Evolutionary conservation across 208 protist species (phyloP), one percentile per base, ranked within the genome.

Genomic region (Leishmania lainsoni): DNA sequence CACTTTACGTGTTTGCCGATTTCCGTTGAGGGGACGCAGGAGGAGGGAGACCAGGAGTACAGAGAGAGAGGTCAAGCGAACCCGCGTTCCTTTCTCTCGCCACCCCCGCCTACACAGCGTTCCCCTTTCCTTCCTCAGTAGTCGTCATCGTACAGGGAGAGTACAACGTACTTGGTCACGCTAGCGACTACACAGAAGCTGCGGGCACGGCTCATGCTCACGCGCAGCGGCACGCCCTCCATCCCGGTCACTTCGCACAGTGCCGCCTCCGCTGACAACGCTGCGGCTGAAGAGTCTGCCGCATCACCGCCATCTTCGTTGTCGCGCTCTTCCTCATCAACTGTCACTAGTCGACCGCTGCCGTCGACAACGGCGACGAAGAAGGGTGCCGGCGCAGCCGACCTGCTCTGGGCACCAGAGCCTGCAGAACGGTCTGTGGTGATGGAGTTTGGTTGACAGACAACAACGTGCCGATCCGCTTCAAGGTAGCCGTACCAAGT

Each of bases 181-280:
- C 85, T 85, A 29, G 87, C 91, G 12, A 97, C 72, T 5, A 97
- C 93, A 76, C 81, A 84, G 80, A 97, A 97, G 69, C 90, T 89
- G 35, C 92, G 85, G 12, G 83, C 84, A 10, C 85, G 77, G 77
- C 93, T 95, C 42, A 94, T 86, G 42, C 89, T 92, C 42, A 84
- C 87, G 35, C 83, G 84, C 58, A 95, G 79, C 32, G 87, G 86
- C 17, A 75, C 81, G 10, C 68, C 75, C 49, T 83, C 85, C 80
- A 93, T 88, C 0, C 91, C 91, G 9, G 83, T 84, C 4, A 94
- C 87, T 35, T 93, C 89, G 8, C 90, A 79, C 70, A 83, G 35
- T 0, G 76, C 81, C 10, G 71, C 72, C 26, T 72, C 59, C 45
- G 56, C 9, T 12, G 63, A 72, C 17, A 74, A 14, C n/a, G 68